These are phyloP conservation scores for Termitomyces sp. DNA, from an alignment of 768 basidiomycete species.

Conservation along the genomic window DNA sequence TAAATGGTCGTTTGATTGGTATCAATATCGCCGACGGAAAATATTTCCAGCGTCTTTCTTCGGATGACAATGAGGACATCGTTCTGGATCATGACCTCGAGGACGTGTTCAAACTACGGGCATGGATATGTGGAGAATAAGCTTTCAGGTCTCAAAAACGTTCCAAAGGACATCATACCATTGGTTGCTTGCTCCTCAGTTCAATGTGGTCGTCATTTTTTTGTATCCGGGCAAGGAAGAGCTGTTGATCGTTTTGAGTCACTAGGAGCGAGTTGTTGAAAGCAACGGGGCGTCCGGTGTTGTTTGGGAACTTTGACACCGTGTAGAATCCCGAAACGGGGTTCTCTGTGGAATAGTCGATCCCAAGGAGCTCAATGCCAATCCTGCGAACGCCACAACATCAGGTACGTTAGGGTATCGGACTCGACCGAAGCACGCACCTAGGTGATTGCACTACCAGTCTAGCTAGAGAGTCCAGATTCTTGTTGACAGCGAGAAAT, in stretches of 20 bases:
- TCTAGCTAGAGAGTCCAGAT: conserved; percentile 28
- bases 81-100: conserved; percentile 42
- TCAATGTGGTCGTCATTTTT: conserved; percentile 32
- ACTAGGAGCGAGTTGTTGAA: conserved; percentile 38
- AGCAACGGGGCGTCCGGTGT: conserved; percentile 27
- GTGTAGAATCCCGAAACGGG: conserved; percentile 38
- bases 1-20: conserved; percentile 28
- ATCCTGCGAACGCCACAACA: conserved; percentile 28
- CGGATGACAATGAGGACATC: conserved; percentile 48
- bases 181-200: conserved; percentile 32
- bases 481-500: conserved; percentile 48
- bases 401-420: neutral
- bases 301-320: conserved; percentile 28
- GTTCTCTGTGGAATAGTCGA: conserved; percentile 34
- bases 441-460: conserved; percentile 44
- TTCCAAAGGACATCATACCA: conserved; percentile 22
- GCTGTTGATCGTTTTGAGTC: conserved; percentile 30
- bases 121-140: neutral
- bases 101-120: conserved; percentile 34
- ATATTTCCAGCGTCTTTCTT: conserved; percentile 40
- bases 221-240: conserved; percentile 33
- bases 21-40: conserved; percentile 31
- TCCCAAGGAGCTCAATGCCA: conserved; percentile 42
- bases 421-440: conserved; percentile 24
- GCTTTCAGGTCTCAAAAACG: neutral